Conservation (phyloP, 1,139 yeast genomes). For the Pichia sp. region DNA sequence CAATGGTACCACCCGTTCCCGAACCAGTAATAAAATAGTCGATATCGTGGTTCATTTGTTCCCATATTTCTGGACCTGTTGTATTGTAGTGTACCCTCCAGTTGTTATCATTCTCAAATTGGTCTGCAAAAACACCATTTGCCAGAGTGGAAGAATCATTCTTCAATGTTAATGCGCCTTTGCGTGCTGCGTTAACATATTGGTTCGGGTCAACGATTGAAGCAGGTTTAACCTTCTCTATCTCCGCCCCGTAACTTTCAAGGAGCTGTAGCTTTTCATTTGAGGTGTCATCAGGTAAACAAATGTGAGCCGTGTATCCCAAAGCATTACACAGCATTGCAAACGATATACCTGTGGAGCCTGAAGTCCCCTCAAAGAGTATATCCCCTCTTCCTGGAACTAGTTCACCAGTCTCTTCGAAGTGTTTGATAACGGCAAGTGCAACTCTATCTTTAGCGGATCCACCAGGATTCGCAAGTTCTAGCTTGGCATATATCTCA, state of each 20-base stretch:
- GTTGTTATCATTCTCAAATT: constrained; percentile 86
- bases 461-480: constrained; percentile 87
- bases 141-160: constrained; percentile 32
- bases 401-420: constrained; percentile 54
- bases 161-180: constrained; percentile 51
- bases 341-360: constrained; percentile 91
- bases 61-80: constrained; percentile 87
- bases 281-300: constrained; percentile 93
- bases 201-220: constrained; percentile 91
- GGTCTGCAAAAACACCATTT: constrained; percentile 84
- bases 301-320: constrained; percentile 87
- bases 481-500: constrained; percentile 80
- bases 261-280: constrained; percentile 70
- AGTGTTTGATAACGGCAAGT: constrained; percentile 65
- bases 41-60: constrained; percentile 55
- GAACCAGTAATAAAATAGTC: constrained; percentile 80
- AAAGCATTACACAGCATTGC: constrained; percentile 82
- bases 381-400: constrained; percentile 55
- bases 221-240: constrained; percentile 92
- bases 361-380: constrained; percentile 90
- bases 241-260: constrained; percentile 68
- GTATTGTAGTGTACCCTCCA: constrained; percentile 78
- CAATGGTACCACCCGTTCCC: constrained; percentile 73
- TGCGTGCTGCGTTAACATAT: constrained; percentile 82
- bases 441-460: constrained; percentile 96